Evolutionary conservation across 73 alveolate species (phyloP), one percentile per base, ranked within the genome.

Genomic region (Paramecium bursaria): DNA sequence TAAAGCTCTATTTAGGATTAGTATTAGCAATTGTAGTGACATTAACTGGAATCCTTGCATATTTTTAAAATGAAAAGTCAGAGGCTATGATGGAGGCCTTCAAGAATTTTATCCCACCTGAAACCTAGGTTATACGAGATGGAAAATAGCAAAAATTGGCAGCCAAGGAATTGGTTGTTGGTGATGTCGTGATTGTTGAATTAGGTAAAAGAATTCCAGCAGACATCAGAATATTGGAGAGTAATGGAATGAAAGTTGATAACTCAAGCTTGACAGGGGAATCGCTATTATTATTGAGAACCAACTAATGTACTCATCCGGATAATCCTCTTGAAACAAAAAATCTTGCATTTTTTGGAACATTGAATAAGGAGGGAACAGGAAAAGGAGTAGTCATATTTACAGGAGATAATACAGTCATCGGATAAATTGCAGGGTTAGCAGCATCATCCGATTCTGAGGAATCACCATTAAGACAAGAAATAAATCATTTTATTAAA

Each of bases 241-340:
- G 95, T 23, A 91, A 92, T 53, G 98, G 93, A 75, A 82, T 96
- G 93, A 96, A 95, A 85, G 98, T 96, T 44, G 97, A 94, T 75
- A 96, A 96, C 67, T 87, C 98, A 29, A 94, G 99, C 44, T 91
- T 96, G 47, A 95, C 99, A 3, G 99, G 99, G 23, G 99, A 96
- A 88, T 87, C 97, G 1, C 94, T 90, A 42, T 97, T 97, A 46
- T 87, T 95, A 46, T 75, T 87, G 4, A 95, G 99, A 49, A 55
- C 94, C 26, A 75, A 90, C 27, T 95, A 95, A 86, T 91, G 96
- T 42, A 90, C 95, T 74, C 92, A 92, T 74, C 90, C 90, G 21
- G 97, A 96, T 53, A 95, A 95, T 87, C 97, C 98, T 6, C 92
- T 96, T 51, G 99, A 96, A 86, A 91, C 98, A 23, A 87, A 88